Conservation (phyloP, 2,329 filamentous ascomycete species). For the Diaporthe ilicicola region DNA sequence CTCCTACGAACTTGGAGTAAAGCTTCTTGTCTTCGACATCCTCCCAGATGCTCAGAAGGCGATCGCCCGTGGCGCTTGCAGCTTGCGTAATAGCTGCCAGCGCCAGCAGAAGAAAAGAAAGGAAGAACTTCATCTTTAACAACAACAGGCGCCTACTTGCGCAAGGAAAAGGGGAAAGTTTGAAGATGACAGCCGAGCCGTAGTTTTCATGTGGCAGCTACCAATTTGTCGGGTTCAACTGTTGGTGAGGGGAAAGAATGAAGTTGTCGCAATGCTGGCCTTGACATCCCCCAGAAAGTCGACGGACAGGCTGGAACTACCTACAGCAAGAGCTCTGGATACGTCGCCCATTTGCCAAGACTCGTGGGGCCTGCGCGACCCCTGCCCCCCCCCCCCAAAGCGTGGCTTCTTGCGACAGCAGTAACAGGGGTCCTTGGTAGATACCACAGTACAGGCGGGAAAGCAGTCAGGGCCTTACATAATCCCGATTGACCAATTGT, state of each 20-base stretch:
- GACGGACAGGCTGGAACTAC: constrained; percentile 25
- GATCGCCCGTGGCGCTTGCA: constrained; percentile 79
- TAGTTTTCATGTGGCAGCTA: constrained; percentile 33
- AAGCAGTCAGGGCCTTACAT: constrained; percentile 9
- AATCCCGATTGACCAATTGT: constrained; percentile 29
- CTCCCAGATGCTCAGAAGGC: constrained; percentile 87
- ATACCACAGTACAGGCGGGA: neutral
- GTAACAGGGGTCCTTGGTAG: constrained; percentile 5
- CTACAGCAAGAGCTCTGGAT: constrained; percentile 38
- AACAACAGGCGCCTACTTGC: constrained; percentile 27
- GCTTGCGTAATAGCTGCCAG: constrained; percentile 75
- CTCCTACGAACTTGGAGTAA: constrained; percentile 83
- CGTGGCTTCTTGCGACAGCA: constrained; percentile 29
- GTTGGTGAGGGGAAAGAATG: constrained; percentile 7
- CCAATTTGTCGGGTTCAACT: constrained; percentile 13
- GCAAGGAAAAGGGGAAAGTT: constrained; percentile 31
- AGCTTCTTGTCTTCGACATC: constrained; percentile 80
- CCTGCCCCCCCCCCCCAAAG: constrained; percentile 21
- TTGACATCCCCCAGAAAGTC: constrained; percentile 25
- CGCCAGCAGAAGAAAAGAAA: constrained; percentile 74
- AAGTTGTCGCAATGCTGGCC: constrained; percentile 21
- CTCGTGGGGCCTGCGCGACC: constrained; percentile 27
- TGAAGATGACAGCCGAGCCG: constrained; percentile 29
- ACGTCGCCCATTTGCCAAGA: constrained; percentile 48
- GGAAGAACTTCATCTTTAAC: constrained; percentile 75